Base-by-base conservation (phyloP, 192 early-diverging fungal genomes). In the Rhizophagus clarus region DNA sequence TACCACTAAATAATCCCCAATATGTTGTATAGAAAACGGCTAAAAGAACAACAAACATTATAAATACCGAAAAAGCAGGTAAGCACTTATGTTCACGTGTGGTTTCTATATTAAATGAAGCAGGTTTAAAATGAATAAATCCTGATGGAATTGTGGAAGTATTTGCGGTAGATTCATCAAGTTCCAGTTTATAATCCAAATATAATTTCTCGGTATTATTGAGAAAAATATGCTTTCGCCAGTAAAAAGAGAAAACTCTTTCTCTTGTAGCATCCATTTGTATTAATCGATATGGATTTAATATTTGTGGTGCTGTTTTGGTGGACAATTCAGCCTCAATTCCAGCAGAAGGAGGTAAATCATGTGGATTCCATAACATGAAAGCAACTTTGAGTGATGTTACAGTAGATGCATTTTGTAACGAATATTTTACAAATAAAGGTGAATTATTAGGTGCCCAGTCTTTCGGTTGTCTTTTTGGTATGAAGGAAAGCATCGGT, bases 311-410 rank as follows among this genome's bases (percentile, higher is more conserved):
- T 37, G 75, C 26, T 40, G 31, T 26, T 62, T 40, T 9, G 0
- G 75, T 40, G 15, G 51, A 60, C 15, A 60, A 28, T 61, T 61
- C 31, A 40, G 11, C 24, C 2, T 22, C 7, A 28, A n/a, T 24
- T 11, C 34, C 20, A 26, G 8, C 60, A 20, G 17, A 66, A 7
- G 22, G 2, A 22, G 64, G 24, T 49, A 78, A 78, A 51, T 67
- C 63, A 31, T 45, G 69, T 15, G 76, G 45, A 78, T 78, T 78
- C 76, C 76, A 78, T 26, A 78, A 47, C 76, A 78, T 78, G 22
- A 78, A 61, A 24, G 14, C 12, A 63, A 78, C 49, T 68, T 78
- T 78, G 12, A 64, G 68, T 22, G 67, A 68, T 31, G 66, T 67
- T 29, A 45, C 7, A 56, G 51, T 22, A 56, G 51, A 76, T 45